Evolutionary conservation across 164 flowering plant species (phyloP).

Genomic region (Tetracentron sinense): DNA sequence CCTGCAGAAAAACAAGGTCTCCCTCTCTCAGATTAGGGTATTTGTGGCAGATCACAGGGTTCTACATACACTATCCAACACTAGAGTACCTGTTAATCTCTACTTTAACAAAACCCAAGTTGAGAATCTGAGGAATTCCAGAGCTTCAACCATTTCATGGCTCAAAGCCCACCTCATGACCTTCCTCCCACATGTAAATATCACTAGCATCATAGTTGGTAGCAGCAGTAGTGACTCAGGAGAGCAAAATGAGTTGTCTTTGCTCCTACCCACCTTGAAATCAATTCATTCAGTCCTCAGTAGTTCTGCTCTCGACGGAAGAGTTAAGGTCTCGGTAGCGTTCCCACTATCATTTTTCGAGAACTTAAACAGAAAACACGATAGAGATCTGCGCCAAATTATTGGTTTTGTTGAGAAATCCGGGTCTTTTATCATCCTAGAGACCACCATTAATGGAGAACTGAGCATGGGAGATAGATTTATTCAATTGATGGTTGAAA

Average conservation of each 20-base stretch:
- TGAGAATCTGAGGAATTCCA: slow-evolving; percentile 14
- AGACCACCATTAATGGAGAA: slow-evolving; percentile 24
- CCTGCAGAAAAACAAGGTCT: too few relatives aligned
- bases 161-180: slow-evolving; percentile 25
- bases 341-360: slow-evolving; percentile 28
- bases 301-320: slow-evolving; percentile 18
- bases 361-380: slow-evolving; percentile 14
- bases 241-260: slow-evolving; percentile 13
- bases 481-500: slow-evolving; percentile 25
- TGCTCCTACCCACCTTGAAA: slow-evolving; percentile 35
- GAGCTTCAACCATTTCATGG: slow-evolving; percentile 30
- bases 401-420: slow-evolving; percentile 27
- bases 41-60: slow-evolving; percentile 22
- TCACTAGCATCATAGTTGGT: slow-evolving; percentile 32
- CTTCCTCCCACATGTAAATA: too few relatives aligned
- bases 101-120: slow-evolving; percentile 25
- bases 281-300: slow-evolving; percentile 32
- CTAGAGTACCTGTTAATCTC: slow-evolving; percentile 30
- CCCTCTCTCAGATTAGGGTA: too few relatives aligned
- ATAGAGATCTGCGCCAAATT: slow-evolving; percentile 26
- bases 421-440: slow-evolving; percentile 28
- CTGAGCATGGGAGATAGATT: slow-evolving; percentile 35
- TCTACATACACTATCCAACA: slow-evolving; percentile 20
- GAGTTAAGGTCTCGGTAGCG: slow-evolving; percentile 33
- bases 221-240: slow-evolving; percentile 3